Evolutionary conservation across 2,329 filamentous ascomycete genomes (phyloP).

Genomic region (Ascochyta koolunga): DNA sequence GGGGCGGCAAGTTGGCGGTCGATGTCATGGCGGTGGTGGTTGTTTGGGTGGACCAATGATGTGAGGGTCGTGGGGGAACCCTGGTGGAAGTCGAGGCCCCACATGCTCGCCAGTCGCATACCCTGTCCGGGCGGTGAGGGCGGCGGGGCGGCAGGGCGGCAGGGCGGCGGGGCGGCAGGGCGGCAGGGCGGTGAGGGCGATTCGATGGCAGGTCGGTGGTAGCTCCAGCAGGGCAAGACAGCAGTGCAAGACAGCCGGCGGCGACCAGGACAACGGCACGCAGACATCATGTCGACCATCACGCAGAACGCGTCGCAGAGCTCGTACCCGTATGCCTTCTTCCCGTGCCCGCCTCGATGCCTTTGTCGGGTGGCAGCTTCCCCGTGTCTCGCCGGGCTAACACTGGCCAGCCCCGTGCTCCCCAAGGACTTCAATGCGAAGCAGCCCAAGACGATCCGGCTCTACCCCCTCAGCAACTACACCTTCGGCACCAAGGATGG

Average conservation of each 20-base stretch:
- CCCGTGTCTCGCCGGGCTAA: no score
- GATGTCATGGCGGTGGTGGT: conserved; percentile 1
- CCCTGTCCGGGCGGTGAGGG: conserved; percentile 13
- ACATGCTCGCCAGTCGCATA: conserved; percentile 3
- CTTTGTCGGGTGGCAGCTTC: no score
- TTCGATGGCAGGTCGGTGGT: conserved; percentile 6
- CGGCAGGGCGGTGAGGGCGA: conserved; percentile 9
- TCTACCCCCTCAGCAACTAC: conserved; percentile 97
- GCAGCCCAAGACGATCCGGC: conserved; percentile 85
- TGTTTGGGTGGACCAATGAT: conserved; percentile 4
- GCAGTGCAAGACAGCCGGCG: no score
- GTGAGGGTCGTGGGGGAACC: conserved; percentile 4
- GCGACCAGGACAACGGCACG: no score
- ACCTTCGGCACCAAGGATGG: conserved; percentile 98
- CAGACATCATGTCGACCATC: conserved; percentile 76
- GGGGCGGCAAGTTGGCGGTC: conserved; percentile 3
- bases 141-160: no score
- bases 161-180: no score
- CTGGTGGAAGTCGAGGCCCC: conserved; percentile 7
- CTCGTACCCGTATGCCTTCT: conserved; percentile 64
- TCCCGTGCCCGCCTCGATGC: not conserved
- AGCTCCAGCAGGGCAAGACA: no score
- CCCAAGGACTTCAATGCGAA: conserved; percentile 86
- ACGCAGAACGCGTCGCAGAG: conserved; percentile 78
- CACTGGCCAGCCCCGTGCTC: conserved; percentile 66